These are phyloP conservation scores for Acanthamoeba sp. DNA, from an alignment of 208 protist genomes.

Conservation along the genomic window DNA sequence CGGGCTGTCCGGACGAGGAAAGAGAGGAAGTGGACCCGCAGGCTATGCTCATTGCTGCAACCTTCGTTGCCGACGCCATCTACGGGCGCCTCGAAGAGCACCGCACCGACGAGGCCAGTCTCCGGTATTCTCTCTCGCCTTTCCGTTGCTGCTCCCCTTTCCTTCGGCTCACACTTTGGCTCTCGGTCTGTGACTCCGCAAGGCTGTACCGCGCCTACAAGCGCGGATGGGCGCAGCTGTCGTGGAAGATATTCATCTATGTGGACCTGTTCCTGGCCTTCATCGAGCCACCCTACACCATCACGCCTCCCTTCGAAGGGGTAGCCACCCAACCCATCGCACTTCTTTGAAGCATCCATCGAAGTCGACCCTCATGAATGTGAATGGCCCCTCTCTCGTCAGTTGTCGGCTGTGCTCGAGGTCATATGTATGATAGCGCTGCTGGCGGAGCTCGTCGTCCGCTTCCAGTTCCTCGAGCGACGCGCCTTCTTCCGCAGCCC, in stretches of 20 bases:
- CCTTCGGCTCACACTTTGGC: background rate
- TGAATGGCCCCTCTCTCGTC: too few relatives aligned
- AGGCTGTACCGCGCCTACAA: constrained; percentile 27
- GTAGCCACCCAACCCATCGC: background rate
- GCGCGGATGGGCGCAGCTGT: background rate
- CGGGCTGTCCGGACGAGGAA: background rate
- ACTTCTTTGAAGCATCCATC: background rate
- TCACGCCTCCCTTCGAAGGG: background rate
- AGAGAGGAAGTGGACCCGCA: background rate
- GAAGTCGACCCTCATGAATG: too few relatives aligned
- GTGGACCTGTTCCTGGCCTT: background rate
- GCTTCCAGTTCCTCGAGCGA: constrained; percentile 44
- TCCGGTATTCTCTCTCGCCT: background rate
- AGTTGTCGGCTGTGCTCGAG: background rate
- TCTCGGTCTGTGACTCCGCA: background rate
- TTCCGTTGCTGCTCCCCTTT: background rate
- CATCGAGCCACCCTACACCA: constrained; percentile 15
- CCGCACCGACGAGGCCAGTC: constrained; percentile 14
- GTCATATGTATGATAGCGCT: constrained; percentile 23
- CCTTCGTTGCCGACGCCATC: constrained; percentile 26
- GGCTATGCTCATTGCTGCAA: constrained; percentile 2
- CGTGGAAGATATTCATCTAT: constrained; percentile 41
- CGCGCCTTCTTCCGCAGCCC: constrained; percentile 23
- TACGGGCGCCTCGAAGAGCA: constrained; percentile 20
- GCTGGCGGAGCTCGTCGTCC: constrained; percentile 18